Percentiles rank a stretch among this genome's conserved stretches.
phyloP scores from a whole-genome alignment of 2,329 filamentous ascomycete genomes.

The Ophiosphaerella herpotricha region DNA sequence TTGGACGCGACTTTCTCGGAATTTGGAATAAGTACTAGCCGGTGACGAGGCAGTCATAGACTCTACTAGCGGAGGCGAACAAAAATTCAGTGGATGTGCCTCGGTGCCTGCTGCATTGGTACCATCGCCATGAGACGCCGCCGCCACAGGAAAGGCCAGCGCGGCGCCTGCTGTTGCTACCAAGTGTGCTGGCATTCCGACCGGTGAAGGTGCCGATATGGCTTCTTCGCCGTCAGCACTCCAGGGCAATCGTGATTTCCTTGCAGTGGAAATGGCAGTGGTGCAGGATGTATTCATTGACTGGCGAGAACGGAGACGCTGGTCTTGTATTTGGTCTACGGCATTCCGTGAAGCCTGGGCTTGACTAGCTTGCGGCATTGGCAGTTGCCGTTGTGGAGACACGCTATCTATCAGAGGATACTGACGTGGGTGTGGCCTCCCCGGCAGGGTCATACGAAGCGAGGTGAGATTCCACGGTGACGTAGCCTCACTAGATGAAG shows the following conservation, averaged over 20 bases:
- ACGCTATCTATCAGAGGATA: constrained; percentile 14
- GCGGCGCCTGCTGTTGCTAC: constrained; percentile 11
- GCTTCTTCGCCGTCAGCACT: constrained; percentile 10
- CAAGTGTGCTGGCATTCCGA: constrained; percentile 9
- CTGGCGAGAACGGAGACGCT: constrained; percentile 33
- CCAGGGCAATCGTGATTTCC: constrained; percentile 31
- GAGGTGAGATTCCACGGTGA: constrained; percentile 41
- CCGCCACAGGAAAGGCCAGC: constrained; percentile 14
- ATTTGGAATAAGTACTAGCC: constrained; percentile 29
- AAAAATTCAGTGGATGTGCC: constrained; percentile 28
- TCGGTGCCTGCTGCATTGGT: constrained; percentile 6
- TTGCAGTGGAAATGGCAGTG: constrained; percentile 12
- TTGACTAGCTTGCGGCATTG: constrained; percentile 37
- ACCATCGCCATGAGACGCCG: constrained; percentile 10
- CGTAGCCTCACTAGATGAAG: constrained; percentile 17
- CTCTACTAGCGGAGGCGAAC: constrained; percentile 27
- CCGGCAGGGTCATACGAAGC: constrained; percentile 32
- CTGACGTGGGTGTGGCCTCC: constrained; percentile 25
- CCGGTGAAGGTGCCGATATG: constrained; percentile 13
- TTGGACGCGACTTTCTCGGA: constrained; percentile 19
- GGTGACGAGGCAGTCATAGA: constrained; percentile 22
- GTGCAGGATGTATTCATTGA: constrained; percentile 15
- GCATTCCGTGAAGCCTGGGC: constrained; percentile 29
- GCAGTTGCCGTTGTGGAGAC: constrained; percentile 35
- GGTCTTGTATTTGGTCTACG: constrained; percentile 40